Evolutionary conservation across 1,284 basidiomycete species (phyloP).

Genomic region (Tausonia pullulans): DNA sequence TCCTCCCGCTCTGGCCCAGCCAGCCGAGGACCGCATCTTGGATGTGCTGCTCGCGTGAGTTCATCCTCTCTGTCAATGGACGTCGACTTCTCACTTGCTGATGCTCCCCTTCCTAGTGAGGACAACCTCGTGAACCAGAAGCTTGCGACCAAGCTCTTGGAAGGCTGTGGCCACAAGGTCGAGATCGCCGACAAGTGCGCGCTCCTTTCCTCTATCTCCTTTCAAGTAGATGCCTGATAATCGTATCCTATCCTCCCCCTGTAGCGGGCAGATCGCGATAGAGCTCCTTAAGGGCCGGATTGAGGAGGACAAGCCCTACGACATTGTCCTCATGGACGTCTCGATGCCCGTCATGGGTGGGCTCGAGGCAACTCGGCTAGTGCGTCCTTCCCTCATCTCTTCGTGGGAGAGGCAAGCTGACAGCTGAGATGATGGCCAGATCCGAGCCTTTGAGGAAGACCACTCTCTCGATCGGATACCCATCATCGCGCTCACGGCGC

Average conservation of each 20-base stretch:
- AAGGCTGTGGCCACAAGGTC: constrained; percentile 91
- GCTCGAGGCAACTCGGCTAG: constrained; percentile 76
- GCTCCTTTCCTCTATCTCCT: too few relatives aligned
- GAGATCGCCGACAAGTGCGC: constrained; percentile 99
- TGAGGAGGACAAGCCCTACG: constrained; percentile 60
- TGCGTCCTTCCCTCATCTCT: too few relatives aligned
- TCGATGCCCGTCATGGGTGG: constrained; percentile 87
- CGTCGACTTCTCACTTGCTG: too few relatives aligned
- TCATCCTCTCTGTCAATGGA: too few relatives aligned
- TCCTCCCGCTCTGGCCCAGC: too few relatives aligned
- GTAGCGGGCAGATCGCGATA: constrained; percentile 65
- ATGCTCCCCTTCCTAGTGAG: too few relatives aligned
- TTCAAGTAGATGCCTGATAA: too few relatives aligned
- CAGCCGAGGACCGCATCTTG: constrained; percentile 71
- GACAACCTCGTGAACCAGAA: constrained; percentile 98
- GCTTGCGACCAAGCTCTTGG: constrained; percentile 88
- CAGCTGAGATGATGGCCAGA: too few relatives aligned
- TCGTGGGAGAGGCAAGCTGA: too few relatives aligned
- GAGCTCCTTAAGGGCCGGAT: constrained; percentile 74
- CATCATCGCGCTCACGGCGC: constrained; percentile 49
- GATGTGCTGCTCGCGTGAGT: constrained; percentile 92
- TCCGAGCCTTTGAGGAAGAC: too few relatives aligned
- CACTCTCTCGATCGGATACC: too few relatives aligned
- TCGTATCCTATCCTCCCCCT: too few relatives aligned
- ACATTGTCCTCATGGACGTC: constrained; percentile 93